These are phyloP conservation scores for Aspergillus calidoustus DNA, from an alignment of 2,329 filamentous ascomycete genomes.

Conservation along the genomic window DNA sequence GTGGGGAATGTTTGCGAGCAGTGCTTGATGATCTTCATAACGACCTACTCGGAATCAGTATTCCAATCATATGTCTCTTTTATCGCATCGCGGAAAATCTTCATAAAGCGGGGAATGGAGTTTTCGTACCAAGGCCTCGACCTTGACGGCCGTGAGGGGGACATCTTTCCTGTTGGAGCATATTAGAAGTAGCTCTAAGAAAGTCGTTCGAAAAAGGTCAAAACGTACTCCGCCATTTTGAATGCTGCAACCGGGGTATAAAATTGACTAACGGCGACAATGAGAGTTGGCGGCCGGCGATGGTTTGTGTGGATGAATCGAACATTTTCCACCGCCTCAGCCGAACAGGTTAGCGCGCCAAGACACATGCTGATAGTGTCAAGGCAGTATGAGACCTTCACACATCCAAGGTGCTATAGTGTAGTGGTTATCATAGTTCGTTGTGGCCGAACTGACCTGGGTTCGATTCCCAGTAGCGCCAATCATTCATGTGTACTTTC, in stretches of 20 bases:
- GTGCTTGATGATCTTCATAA: slow-evolving; percentile 98
- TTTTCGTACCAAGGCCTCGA: slow-evolving; percentile 83
- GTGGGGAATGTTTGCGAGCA: slow-evolving; percentile 86
- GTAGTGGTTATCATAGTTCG: not conserved
- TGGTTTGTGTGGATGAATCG: slow-evolving; percentile 41
- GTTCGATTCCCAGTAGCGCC: not conserved
- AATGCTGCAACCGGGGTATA: slow-evolving; percentile 28
- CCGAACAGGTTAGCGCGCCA: slow-evolving; percentile 34
- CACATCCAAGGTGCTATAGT: not conserved
- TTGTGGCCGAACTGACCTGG: not conserved
- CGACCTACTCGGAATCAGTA: slow-evolving; percentile 64
- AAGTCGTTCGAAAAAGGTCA: not conserved
- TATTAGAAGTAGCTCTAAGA: slow-evolving; percentile 22
- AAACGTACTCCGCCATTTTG: slow-evolving; percentile 40
- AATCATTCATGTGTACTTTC: not conserved
- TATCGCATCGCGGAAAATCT: slow-evolving; percentile 13
- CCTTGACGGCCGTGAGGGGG: slow-evolving; percentile 84
- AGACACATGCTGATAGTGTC: slow-evolving; percentile 16
- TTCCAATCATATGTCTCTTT: slow-evolving; percentile 12
- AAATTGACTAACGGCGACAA: slow-evolving; percentile 24
- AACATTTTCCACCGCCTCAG: slow-evolving; percentile 35
- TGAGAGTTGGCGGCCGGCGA: slow-evolving; percentile 23
- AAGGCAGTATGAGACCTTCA: not conserved
- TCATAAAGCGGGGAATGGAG: slow-evolving; percentile 29
- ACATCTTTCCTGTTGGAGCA: slow-evolving; percentile 61